Base-by-base conservation (phyloP, 2,329 filamentous ascomycete species). In the Didymella glomerata region DNA sequence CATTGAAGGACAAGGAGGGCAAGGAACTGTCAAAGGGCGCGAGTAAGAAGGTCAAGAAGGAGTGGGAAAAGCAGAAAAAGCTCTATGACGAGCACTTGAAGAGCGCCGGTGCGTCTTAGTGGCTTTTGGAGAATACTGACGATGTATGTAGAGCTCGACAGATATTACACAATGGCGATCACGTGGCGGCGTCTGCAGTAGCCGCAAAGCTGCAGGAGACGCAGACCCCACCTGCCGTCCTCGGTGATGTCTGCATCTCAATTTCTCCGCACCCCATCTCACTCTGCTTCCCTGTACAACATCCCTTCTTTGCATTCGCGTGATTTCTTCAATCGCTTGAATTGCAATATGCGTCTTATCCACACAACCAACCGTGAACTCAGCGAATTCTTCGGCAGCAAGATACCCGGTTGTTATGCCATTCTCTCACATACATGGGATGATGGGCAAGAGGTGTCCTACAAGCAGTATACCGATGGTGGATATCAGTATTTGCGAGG, bases 31-130 rank as follows among this genome's bases (percentile, higher is more conserved):
- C 91, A 4, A 97, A 97, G 82, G 90, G 85, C 60, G 86, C 88
- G 72, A 72, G 80, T 49, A 97, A 97, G 84, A 93, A 92, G 81
- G 77, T 97, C 68, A 88, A 84, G 79, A 97, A 97, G 82, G 89
- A 92, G 55, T 96, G 91, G 91, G 90, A 96, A 68, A 88, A 84
- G 74, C 94, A 97, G 81, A 95, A 93, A 83, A 96, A 94, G 84
- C 76, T 86, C 58, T 89, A 93, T 75, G 89, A 93, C 24, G 73
- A 76, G 63, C 60, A 70, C 54, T 22, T 69, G 22, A 71, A 69
- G 56, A 58, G 64, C 42, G 38, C 38, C 14, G 38, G 38, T 41
- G 20, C 38, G 20, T 41, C n/a, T 9, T 41, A 24, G 5, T 22
- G 11, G 18, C 9, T 22, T 14, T 4, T 4, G 3, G 20, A 5